These are phyloP conservation scores for Candida incommunis DNA, from an alignment of 805 yeast genomes.

Conservation along the genomic window DNA sequence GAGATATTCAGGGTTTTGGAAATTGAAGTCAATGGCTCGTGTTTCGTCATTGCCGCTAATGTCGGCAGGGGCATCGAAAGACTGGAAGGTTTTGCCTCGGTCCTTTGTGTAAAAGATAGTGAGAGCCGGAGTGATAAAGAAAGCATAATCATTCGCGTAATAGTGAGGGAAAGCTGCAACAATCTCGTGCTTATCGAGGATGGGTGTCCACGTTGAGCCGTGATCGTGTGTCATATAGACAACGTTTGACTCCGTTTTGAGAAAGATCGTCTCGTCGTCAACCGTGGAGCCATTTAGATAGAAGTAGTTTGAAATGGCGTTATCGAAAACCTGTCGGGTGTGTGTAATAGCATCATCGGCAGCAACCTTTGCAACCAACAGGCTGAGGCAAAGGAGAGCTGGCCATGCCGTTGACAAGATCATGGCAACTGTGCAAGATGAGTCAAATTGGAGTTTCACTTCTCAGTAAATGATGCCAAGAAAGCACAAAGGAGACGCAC, in stretches of 20 bases:
- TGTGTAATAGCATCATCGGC: constrained; percentile 23
- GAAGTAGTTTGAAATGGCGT: constrained; percentile 38
- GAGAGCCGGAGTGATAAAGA: constrained; percentile 35
- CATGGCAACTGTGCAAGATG: too few relatives aligned
- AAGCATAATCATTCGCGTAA: constrained; percentile 39
- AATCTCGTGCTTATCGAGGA: constrained; percentile 30
- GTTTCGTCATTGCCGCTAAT: constrained; percentile 23
- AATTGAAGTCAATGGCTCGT: constrained; percentile 45
- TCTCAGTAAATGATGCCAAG: too few relatives aligned
- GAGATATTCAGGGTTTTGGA: constrained; percentile 38
- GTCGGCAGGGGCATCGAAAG: constrained; percentile 35
- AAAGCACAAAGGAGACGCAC: too few relatives aligned
- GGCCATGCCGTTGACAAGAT: too few relatives aligned
- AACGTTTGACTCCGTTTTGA: constrained; percentile 37
- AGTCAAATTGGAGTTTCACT: too few relatives aligned
- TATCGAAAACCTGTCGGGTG: constrained; percentile 32
- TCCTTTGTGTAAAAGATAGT: constrained; percentile 47
- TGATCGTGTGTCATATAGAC: constrained; percentile 61
- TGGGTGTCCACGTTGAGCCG: constrained; percentile 34
- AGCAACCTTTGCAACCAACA: too few relatives aligned
- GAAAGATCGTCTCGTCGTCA: constrained; percentile 48
- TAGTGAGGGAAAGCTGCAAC: constrained; percentile 49
- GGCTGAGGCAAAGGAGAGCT: too few relatives aligned
- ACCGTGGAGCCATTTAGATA: constrained; percentile 43
- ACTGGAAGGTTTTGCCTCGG: constrained; percentile 46